Evolutionary conservation across 176 grass and related monocot species (phyloP), one percentile per base, ranked within the genome.

Genomic region (Oryza meridionalis): DNA sequence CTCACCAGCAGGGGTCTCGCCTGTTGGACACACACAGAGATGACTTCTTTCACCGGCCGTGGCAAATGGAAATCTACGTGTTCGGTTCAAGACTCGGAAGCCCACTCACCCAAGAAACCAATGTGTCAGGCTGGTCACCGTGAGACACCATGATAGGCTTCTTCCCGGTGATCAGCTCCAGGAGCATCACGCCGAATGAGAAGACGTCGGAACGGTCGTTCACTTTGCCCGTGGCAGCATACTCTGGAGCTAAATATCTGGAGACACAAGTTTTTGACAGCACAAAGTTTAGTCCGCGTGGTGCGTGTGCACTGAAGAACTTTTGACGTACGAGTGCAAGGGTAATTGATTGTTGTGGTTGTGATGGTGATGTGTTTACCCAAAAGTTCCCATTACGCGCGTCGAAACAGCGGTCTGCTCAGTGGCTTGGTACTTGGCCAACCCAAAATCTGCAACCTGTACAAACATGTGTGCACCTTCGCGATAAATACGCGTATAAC

Each of bases 181-280:
- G 84, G 76, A 97, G 81, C 94, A 97, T 89, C 6, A 97, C 92
- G 44, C 94, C 94, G 69, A 94, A 94, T 76, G 94, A 97, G 75
- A 88, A 97, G 49, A 97, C 94, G 83, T 97, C 92, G 16, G 94
- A 97, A 33, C 84, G 82, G 29, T 94, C 94, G 17, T 31, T 92
- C 6, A 97, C 84, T 81, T 92, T 94, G 77, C 94, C 94, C 33
- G 92, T 92, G 59, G 69, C 85, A 73, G 66, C 88, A 21, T 97
- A 97, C 72, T 97, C 94, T 62, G 94, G 94, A 47, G 94, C 92
- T 69, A 97, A 43, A 74, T 97, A 97, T 83, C 94, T 97, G 83
- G 16, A 77, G 16, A 76, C n/a, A 81, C 2, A 69, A 64, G 17
- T 66, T 65, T 31, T 78, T 69, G 17, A 33, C 68, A 79, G 22